Evolutionary conservation across 1,284 basidiomycete genomes (phyloP).

Genomic region (Cystobasidium pallidum): DNA sequence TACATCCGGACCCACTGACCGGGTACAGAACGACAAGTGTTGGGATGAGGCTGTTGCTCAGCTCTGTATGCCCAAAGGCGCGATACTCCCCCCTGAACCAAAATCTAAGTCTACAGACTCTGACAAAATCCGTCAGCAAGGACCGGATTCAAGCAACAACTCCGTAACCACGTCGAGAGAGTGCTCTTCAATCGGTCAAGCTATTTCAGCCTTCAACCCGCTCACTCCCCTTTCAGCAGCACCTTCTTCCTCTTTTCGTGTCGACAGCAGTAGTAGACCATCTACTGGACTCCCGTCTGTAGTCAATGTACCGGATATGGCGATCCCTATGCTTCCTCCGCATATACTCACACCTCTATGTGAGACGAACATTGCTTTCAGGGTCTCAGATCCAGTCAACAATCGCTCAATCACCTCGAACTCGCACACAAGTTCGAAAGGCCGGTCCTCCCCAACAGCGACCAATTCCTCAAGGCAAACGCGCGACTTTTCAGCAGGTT

Average conservation of each 20-base stretch:
- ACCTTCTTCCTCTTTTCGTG: neutral
- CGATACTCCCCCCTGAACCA: neutral
- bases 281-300: neutral
- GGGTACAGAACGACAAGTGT: neutral
- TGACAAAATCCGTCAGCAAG: neutral
- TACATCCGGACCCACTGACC: neutral
- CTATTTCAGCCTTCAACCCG: neutral
- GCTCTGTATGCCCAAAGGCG: neutral
- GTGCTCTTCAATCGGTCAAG: too few relatives aligned
- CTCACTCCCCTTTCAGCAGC: neutral
- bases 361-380: too few relatives aligned
- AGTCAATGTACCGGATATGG: neutral
- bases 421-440: too few relatives aligned
- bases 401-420: too few relatives aligned
- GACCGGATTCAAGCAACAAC: too few relatives aligned
- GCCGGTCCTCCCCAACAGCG: too few relatives aligned
- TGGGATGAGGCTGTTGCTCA: slow-evolving; percentile 3
- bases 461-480: too few relatives aligned
- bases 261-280: neutral
- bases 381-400: too few relatives aligned
- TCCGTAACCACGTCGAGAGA: too few relatives aligned
- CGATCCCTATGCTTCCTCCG: neutral
- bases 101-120: neutral
- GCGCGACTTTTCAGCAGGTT: too few relatives aligned
- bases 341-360: neutral